Evolutionary conservation across 2,329 filamentous ascomycete species (phyloP).

Genomic region (Ophiostoma quercus): DNA sequence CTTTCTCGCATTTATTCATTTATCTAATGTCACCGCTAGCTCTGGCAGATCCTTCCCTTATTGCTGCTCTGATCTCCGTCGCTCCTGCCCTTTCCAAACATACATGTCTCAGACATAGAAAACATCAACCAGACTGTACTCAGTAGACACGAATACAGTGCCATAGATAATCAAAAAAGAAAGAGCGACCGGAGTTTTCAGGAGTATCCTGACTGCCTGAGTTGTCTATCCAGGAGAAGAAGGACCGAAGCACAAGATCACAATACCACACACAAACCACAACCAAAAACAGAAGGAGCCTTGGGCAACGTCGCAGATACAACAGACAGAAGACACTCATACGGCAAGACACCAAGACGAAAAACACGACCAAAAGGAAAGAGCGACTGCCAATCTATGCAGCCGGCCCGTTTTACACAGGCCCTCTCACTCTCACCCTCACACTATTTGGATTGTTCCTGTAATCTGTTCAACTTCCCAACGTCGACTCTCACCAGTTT

Average conservation of each 20-base stretch:
- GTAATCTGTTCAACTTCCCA: too few species aligned
- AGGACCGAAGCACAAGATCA: neutral
- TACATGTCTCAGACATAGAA: neutral
- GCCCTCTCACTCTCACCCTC: neutral
- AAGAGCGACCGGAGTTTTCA: neutral
- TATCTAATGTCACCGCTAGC: neutral
- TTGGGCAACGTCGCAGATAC: neutral
- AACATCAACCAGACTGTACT: neutral
- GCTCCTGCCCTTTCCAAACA: slow-evolving; percentile 8
- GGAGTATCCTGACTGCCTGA: neutral
- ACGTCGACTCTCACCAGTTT: neutral
- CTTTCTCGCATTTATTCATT: neutral
- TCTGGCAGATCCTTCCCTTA: slow-evolving; percentile 5
- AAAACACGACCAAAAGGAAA: slow-evolving; percentile 2
- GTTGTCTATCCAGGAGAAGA: too few species aligned
- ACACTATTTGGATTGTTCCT: neutral
- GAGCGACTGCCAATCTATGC: slow-evolving; percentile 18
- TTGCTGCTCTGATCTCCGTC: slow-evolving; percentile 12
- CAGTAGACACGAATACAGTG: too few species aligned
- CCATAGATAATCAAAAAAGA: too few species aligned
- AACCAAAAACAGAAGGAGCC: neutral
- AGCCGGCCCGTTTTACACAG: slow-evolving; percentile 17
- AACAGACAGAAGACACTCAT: neutral
- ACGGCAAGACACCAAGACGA: neutral
- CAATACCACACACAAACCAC: neutral